Conservation (phyloP, 345 rosid species). For the Hibiscus trionum region DNA sequence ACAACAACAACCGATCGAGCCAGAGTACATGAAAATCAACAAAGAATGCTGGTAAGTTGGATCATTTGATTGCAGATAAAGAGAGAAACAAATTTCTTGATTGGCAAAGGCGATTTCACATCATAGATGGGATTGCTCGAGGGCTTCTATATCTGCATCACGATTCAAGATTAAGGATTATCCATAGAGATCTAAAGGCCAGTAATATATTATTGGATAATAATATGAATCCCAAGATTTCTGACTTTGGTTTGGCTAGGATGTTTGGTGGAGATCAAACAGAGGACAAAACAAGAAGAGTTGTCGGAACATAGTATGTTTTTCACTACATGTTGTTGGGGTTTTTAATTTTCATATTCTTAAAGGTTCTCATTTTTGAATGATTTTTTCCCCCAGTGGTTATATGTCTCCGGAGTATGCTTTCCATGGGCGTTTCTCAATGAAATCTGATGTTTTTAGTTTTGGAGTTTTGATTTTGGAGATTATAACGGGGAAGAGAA, state of each 20-base stretch:
- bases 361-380: not conserved
- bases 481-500: slow-evolving; percentile 6
- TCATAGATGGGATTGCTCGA: slow-evolving; percentile 36
- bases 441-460: slow-evolving; percentile 2
- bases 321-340: slow-evolving; percentile 1
- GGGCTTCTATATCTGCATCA: slow-evolving; percentile 50
- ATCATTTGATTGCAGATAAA: slow-evolving; percentile 21
- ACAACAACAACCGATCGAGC: too few species aligned
- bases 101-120: slow-evolving; percentile 24
- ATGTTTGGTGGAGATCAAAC: slow-evolving; percentile 17
- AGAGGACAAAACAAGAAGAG: slow-evolving; percentile 31
- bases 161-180: slow-evolving; percentile 36
- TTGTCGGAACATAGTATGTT: slow-evolving; percentile 39
- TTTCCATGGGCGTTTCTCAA: not conserved
- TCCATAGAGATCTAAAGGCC: slow-evolving; percentile 40
- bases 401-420: slow-evolving; percentile 14
- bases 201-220: slow-evolving; percentile 28
- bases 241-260: slow-evolving; percentile 37
- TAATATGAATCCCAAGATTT: slow-evolving; percentile 27
- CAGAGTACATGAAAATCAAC: not conserved
- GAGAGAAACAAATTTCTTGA: slow-evolving; percentile 12
- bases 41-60: not conserved
- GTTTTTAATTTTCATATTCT: not conserved
- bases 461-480: slow-evolving; percentile 7
- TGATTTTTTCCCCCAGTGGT: not conserved